Evolutionary conservation across 768 basidiomycete genomes (phyloP).

Genomic region (Termitomyces sp.): DNA sequence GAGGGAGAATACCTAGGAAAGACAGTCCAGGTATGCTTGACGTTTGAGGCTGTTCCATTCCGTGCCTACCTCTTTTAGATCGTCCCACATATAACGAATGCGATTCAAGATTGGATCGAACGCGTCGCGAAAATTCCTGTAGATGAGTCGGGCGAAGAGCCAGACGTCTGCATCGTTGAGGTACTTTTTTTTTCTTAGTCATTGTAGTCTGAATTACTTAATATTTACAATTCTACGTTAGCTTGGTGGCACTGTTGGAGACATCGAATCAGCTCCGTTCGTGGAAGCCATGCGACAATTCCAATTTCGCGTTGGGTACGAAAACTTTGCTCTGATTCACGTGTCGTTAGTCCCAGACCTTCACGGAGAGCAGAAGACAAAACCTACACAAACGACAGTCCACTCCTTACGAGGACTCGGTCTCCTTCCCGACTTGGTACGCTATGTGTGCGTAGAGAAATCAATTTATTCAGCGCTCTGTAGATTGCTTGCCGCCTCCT

Average conservation of each 20-base stretch:
- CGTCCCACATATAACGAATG: slow-evolving; percentile 94
- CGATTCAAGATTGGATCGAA: slow-evolving; percentile 98
- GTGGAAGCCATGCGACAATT: slow-evolving; percentile 99
- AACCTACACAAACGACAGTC: slow-evolving; percentile 96
- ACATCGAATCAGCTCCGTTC: slow-evolving; percentile 98
- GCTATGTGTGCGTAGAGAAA: slow-evolving; percentile 16
- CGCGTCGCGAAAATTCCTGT: slow-evolving; percentile 92
- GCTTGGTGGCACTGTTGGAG: slow-evolving; percentile 98
- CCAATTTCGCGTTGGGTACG: slow-evolving; percentile 95
- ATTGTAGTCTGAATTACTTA: not conserved
- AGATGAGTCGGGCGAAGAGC: slow-evolving; percentile 87
- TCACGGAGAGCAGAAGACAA: slow-evolving; percentile 98
- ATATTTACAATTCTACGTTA: slow-evolving; percentile 21
- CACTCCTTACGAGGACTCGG: slow-evolving; percentile 91
- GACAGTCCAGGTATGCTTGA: slow-evolving; percentile 76
- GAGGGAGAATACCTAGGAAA: slow-evolving; percentile 91
- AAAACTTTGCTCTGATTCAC: slow-evolving; percentile 95
- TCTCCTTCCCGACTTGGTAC: slow-evolving; percentile 84
- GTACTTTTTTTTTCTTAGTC: slow-evolving; percentile 30
- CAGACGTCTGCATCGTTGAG: slow-evolving; percentile 97
- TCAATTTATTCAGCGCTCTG: not conserved
- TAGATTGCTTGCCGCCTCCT: slow-evolving; percentile 92
- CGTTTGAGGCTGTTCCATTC: not conserved
- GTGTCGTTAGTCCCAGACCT: slow-evolving; percentile 98
- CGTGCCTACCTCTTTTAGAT: slow-evolving; percentile 41